These are phyloP conservation scores for Tricharina praecox DNA, from an alignment of 495 filamentous ascomycete species.

Conservation along the genomic window DNA sequence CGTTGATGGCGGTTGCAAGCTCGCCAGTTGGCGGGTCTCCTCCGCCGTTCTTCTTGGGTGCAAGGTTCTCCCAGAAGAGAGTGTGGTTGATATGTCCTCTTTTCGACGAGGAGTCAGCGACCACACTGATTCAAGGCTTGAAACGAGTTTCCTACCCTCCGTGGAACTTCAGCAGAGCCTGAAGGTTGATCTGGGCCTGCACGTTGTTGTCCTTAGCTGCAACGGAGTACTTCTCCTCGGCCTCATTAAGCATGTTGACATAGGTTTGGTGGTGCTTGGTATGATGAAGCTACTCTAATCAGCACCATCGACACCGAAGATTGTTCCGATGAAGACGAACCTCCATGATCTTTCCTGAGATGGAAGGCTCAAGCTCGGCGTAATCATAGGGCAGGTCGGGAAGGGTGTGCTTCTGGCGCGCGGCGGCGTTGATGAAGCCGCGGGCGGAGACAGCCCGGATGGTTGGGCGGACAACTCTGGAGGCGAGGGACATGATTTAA, in stretches of 20 bases:
- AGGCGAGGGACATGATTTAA: neutral
- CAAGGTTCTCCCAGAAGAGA: conserved; percentile 96
- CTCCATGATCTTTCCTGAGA: conserved; percentile 98
- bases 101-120: neutral
- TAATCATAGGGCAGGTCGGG: conserved; percentile 90
- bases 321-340: conserved; percentile 9
- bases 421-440: conserved; percentile 45
- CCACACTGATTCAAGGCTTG: neutral
- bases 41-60: conserved; percentile 51
- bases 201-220: conserved; percentile 44
- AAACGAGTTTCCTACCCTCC: conserved; percentile 35
- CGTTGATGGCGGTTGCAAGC: conserved; percentile 53
- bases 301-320: too few relatives aligned
- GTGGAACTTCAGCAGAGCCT: conserved; percentile 88
- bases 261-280: conserved; percentile 65
- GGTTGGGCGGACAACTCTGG: conserved; percentile 1
- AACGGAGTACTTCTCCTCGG: conserved; percentile 41
- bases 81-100: conserved; percentile 85
- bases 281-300: conserved; percentile 47
- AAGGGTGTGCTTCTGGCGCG: conserved; percentile 75
- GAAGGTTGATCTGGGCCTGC: conserved; percentile 56
- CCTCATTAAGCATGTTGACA: conserved; percentile 53
- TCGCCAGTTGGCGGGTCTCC: conserved; percentile 51
- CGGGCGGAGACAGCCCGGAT: conserved; percentile 21
- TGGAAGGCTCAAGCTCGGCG: conserved; percentile 80